phyloP scores from a whole-genome alignment of 2,329 filamentous ascomycete species.

The Cladosporium sp. region DNA sequence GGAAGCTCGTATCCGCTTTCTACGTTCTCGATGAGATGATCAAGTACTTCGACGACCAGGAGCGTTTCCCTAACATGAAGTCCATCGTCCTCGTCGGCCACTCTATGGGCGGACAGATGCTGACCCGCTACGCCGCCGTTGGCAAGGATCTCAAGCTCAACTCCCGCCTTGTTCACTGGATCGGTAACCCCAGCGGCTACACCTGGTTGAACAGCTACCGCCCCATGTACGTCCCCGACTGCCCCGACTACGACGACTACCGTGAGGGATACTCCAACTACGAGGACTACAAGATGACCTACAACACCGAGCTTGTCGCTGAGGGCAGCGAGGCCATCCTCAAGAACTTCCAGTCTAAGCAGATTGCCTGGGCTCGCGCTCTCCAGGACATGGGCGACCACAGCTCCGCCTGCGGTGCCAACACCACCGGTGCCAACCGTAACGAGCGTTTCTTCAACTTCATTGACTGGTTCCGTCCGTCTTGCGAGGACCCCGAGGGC shows the following conservation, averaged over 20 bases:
- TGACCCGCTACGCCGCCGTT: slow-evolving; percentile 31
- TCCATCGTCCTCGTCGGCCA: slow-evolving; percentile 34
- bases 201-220: slow-evolving; percentile 29
- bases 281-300: slow-evolving; percentile 23
- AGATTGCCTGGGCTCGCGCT: slow-evolving; percentile 32
- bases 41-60: slow-evolving; percentile 29
- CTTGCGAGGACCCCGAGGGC: slow-evolving; percentile 21
- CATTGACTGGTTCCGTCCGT: slow-evolving; percentile 29
- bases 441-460: slow-evolving; percentile 36
- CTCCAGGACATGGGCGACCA: slow-evolving; percentile 31
- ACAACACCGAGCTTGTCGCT: slow-evolving; percentile 22
- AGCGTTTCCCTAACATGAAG: slow-evolving; percentile 31
- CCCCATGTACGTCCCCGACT: slow-evolving; percentile 26
- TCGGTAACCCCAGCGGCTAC: slow-evolving; percentile 33
- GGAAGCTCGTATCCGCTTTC: slow-evolving; percentile 23
- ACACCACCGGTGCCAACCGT: slow-evolving; percentile 29
- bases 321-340: slow-evolving; percentile 25
- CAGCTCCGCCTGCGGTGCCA: slow-evolving; percentile 27
- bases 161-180: slow-evolving; percentile 29
- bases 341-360: slow-evolving; percentile 27
- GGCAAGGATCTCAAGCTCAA: slow-evolving; percentile 21
- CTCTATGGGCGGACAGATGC: slow-evolving; percentile 32
- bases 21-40: slow-evolving; percentile 31
- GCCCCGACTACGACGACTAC: slow-evolving; percentile 30
- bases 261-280: slow-evolving; percentile 30